These are phyloP conservation scores for Kodamaea nitidulidarum DNA, from an alignment of 805 yeast genomes.

Conservation along the genomic window DNA sequence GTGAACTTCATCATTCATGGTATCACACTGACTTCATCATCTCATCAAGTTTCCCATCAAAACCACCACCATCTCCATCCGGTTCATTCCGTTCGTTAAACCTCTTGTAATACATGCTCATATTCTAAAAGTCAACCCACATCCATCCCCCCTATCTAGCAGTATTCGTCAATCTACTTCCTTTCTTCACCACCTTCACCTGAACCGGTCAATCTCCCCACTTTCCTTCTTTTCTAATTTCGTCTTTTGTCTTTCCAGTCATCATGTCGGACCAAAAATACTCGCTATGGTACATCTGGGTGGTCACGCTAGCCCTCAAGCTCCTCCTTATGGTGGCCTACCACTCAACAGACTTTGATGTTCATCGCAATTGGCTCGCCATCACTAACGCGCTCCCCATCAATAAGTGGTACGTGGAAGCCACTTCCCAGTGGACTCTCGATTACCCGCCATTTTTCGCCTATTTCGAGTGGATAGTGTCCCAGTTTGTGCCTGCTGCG, in stretches of 20 bases:
- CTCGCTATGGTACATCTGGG: conserved; percentile 32
- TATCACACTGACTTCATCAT: too few relatives aligned
- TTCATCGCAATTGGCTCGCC: conserved; percentile 96
- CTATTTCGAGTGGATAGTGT: conserved; percentile 80
- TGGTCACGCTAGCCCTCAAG: conserved; percentile 32
- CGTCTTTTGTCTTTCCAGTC: background rate
- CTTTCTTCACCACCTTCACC: too few relatives aligned
- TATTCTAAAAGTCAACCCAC: too few relatives aligned
- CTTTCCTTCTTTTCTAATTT: background rate
- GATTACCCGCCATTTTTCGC: conserved; percentile 99
- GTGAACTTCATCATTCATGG: too few relatives aligned
- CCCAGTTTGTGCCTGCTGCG: conserved; percentile 61
- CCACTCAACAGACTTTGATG: conserved; percentile 95
- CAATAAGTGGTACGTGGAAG: conserved; percentile 76
- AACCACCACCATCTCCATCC: too few relatives aligned
- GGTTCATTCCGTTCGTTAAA: too few relatives aligned
- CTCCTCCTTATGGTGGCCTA: conserved; percentile 53
- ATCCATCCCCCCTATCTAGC: too few relatives aligned
- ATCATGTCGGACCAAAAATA: background rate
- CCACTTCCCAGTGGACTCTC: conserved; percentile 82
- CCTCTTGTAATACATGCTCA: too few relatives aligned
- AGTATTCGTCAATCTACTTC: too few relatives aligned
- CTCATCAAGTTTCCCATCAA: too few relatives aligned
- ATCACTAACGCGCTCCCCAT: conserved; percentile 76
- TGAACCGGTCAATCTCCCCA: too few relatives aligned